Conservation (phyloP, 2,329 filamentous ascomycete species). For the Lojkania enalia region DNA sequence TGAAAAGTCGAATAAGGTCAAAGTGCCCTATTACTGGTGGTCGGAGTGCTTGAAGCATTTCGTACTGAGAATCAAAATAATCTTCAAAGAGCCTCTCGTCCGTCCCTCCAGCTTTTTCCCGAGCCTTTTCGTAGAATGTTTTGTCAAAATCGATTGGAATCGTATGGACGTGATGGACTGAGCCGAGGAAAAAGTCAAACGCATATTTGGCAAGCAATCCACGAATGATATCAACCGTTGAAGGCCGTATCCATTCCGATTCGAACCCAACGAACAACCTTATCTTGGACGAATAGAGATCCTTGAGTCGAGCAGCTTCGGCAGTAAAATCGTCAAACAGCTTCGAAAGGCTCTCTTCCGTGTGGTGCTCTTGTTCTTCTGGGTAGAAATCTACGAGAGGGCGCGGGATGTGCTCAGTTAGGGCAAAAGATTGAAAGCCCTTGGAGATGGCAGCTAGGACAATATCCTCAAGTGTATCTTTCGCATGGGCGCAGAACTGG, state of each 20-base stretch:
- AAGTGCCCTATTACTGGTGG: constrained; percentile 91
- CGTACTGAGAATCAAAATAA: constrained; percentile 86
- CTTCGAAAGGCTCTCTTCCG: constrained; percentile 36
- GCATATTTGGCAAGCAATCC: constrained; percentile 61
- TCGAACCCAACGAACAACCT: constrained; percentile 88
- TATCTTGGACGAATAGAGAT: constrained; percentile 70
- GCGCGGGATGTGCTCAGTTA: constrained; percentile 96
- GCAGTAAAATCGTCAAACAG: constrained; percentile 72
- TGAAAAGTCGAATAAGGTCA: constrained; percentile 84
- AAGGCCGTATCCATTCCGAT: constrained; percentile 83
- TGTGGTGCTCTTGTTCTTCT: constrained; percentile 63
- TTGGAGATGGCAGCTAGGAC: constrained; percentile 75
- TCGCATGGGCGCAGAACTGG: constrained; percentile 90
- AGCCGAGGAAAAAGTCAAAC: constrained; percentile 91
- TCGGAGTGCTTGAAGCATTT: constrained; percentile 72
- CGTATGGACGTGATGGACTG: constrained; percentile 84
- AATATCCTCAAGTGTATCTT: constrained; percentile 81
- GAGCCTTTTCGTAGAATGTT: constrained; percentile 67
- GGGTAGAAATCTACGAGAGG: constrained; percentile 82
- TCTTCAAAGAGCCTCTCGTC: constrained; percentile 70
- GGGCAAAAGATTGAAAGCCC: constrained; percentile 79
- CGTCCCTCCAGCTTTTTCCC: constrained; percentile 57
- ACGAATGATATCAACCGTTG: constrained; percentile 63
- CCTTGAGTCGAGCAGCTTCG: constrained; percentile 74
- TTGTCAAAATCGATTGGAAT: constrained; percentile 88